Base-by-base conservation (phyloP, 139 green algal species). In the Chlamydomonas schloesseri region DNA sequence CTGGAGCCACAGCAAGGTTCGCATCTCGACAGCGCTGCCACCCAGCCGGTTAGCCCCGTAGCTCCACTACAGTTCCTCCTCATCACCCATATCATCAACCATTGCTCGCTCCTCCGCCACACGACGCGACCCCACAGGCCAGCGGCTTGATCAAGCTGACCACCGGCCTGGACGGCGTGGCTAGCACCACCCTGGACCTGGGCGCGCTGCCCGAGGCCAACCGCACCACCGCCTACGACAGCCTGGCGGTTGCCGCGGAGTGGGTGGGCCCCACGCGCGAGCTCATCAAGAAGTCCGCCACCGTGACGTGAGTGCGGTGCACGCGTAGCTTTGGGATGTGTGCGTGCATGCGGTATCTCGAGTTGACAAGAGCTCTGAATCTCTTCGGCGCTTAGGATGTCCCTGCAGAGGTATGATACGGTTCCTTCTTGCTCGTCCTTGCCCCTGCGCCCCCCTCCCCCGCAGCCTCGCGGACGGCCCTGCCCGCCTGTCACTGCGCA, bases 241-340 rank as follows among this genome's bases (percentile, higher is more conserved):
- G 37, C 1, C 33, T 93, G n/a, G 57, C 0, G 0, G 26, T 93
- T 2, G 53, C 23, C 10, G 90, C 71, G 3, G 79, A 87, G 29
- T 93, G 90, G 90, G 84, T 93, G 8, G 90, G 90, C 28, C 90
- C 90, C 36, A 91, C 90, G 20, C 67, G 90, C 10, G 90, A 93
- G 77, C 55, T 62, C 31, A 87, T 93, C 20, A 74, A 62, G 15
- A 14, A 50, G 9, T 82, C 62, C 6, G 55, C 71, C 11, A 77
- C 14, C 2, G 65, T 91, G 33, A 82, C 33, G 90, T 93, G 64
- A 87, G 89, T 64, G n/a, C 8, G 23, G n/a, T n/a, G n/a, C n/a
- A n/a, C n/a, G n/a, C n/a, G n/a, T n/a, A n/a, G n/a, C n/a, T n/a
- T n/a, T n/a, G n/a, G n/a, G n/a, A n/a, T n/a, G n/a, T n/a, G n/a